phyloP scores from a whole-genome alignment of 768 basidiomycete species.

The Rhodotorula babjevae region DNA sequence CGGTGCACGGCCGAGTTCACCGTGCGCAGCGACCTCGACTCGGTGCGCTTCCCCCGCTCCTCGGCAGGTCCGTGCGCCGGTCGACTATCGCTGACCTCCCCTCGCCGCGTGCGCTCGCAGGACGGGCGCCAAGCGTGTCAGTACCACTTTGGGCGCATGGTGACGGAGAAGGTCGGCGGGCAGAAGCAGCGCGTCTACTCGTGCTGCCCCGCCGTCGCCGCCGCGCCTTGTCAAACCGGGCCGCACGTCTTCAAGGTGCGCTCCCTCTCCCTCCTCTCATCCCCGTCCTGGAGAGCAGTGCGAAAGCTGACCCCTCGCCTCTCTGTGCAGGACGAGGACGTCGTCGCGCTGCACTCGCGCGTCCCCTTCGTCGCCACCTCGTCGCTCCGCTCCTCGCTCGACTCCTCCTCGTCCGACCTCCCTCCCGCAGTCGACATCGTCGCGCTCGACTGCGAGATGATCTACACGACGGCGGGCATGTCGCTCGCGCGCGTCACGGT shows the following conservation, averaged over 20 bases:
- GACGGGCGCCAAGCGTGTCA: slow-evolving; percentile 61
- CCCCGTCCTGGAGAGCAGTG: background rate
- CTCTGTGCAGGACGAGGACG: slow-evolving; percentile 54
- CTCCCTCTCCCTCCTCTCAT: background rate
- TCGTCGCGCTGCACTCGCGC: slow-evolving; percentile 64
- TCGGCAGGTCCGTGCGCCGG: background rate
- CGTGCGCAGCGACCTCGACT: slow-evolving; percentile 55
- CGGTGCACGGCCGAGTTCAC: slow-evolving; percentile 68
- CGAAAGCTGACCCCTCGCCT: background rate
- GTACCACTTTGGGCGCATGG: slow-evolving; percentile 76
- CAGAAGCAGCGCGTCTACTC: slow-evolving; percentile 60
- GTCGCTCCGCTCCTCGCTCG: slow-evolving; percentile 23
- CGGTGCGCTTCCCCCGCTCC: slow-evolving; percentile 23
- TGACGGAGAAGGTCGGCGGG: slow-evolving; percentile 60
- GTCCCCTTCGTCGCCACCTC: slow-evolving; percentile 62
- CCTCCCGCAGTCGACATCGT: slow-evolving; percentile 63
- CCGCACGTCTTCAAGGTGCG: slow-evolving; percentile 74
- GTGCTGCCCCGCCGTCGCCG: slow-evolving; percentile 68
- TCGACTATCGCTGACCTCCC: too few species aligned
- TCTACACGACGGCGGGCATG: slow-evolving; percentile 89
- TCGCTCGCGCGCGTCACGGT: slow-evolving; percentile 85
- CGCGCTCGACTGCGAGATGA: slow-evolving; percentile 94
- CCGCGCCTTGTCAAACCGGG: slow-evolving; percentile 64
- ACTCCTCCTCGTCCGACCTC: slow-evolving; percentile 16
- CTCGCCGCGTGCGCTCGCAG: slow-evolving; percentile 33